Conservation (phyloP, 169 alveolate species). For the Plasmodium gonderi region DNA sequence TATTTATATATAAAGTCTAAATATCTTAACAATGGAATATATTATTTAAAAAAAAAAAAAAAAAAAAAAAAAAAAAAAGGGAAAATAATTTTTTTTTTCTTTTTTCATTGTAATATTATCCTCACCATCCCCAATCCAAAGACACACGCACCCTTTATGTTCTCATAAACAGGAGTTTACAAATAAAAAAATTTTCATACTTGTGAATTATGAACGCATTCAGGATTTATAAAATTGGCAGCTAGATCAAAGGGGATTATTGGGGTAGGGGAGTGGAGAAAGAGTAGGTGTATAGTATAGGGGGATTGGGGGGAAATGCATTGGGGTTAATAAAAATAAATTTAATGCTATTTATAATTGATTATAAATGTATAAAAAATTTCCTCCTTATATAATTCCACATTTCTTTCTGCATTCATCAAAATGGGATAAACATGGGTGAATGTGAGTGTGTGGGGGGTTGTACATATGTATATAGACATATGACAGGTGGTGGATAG, state of each 20-base stretch:
- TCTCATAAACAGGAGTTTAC: slow-evolving; percentile 26
- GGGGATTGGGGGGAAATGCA: not conserved
- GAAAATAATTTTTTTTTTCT: not conserved
- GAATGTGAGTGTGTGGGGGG: too few species aligned
- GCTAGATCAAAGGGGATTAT: too few species aligned
- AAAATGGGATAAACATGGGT: too few species aligned
- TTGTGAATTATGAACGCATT: not conserved
- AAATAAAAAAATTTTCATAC: slow-evolving; percentile 10
- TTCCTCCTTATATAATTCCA: too few species aligned
- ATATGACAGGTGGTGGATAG: not conserved
- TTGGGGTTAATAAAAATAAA: not conserved
- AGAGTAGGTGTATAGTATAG: too few species aligned
- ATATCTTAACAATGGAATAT: not conserved
- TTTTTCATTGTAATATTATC: not conserved
- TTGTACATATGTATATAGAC: slow-evolving; percentile 6
- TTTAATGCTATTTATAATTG: not conserved
- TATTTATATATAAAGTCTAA: not conserved
- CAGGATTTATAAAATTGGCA: not conserved
- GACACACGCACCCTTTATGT: not conserved
- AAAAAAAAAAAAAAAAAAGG: not conserved
- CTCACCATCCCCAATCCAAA: not conserved
- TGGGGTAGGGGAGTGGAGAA: too few species aligned
- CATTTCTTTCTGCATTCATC: too few species aligned
- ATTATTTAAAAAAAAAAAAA: not conserved
- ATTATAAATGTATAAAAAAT: not conserved